phyloP scores from a whole-genome alignment of 1,139 yeast genomes.

The Sugiyamaella pinicola region DNA sequence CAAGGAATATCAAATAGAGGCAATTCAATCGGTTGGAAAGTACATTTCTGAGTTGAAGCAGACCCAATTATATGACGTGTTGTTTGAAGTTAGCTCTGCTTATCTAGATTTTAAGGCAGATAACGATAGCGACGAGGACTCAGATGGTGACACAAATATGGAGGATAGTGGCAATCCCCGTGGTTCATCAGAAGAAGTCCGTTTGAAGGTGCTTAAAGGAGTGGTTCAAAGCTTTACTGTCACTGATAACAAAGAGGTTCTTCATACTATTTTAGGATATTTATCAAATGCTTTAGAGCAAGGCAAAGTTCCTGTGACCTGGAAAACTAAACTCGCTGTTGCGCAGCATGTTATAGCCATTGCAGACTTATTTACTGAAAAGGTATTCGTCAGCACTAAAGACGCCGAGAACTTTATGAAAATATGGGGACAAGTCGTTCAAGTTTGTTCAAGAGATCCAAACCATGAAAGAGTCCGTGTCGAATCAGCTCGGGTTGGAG shows the following conservation, averaged over 20 bases:
- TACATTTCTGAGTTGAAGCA: conserved; percentile 37
- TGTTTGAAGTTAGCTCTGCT: conserved; percentile 41
- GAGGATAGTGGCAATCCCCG: conserved; percentile 18
- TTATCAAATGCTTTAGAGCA: conserved; percentile 12
- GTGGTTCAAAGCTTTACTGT: conserved; percentile 33
- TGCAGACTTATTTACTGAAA: not conserved
- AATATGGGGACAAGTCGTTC: conserved; percentile 40
- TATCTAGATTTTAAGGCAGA: conserved; percentile 29
- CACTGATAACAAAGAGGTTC: conserved; percentile 6
- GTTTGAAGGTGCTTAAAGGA: conserved; percentile 41
- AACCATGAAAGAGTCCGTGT: conserved; percentile 67
- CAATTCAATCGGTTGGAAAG: conserved; percentile 35
- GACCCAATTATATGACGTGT: conserved; percentile 40
- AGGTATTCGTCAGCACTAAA: not conserved
- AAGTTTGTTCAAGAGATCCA: conserved; percentile 47
- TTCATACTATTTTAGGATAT: conserved; percentile 15
- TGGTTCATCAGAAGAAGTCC: conserved; percentile 42
- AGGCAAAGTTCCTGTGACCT: conserved; percentile 13
- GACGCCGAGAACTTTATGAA: conserved; percentile 24
- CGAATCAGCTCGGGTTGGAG: conserved; percentile 49
- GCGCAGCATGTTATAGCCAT: conserved; percentile 11
- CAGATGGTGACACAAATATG: conserved; percentile 32
- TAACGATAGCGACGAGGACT: conserved; percentile 33
- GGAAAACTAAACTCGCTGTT: conserved; percentile 43
- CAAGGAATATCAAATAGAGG: conserved; percentile 57